phyloP scores from a whole-genome alignment of 352 stramenopile species.

The Phytophthora ramorum region DNA sequence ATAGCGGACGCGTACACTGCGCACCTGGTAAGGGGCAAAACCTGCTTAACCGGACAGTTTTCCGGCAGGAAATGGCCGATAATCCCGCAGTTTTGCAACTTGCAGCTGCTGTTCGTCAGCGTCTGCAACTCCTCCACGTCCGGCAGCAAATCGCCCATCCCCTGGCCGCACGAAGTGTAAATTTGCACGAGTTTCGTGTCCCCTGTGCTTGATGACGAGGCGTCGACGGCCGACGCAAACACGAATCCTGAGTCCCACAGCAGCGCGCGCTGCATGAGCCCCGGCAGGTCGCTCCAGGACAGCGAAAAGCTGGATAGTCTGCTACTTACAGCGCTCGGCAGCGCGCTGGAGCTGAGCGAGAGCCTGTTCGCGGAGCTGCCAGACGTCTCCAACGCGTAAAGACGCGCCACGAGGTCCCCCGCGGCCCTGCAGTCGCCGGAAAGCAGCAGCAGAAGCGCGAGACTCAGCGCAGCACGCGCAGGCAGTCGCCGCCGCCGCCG shows the following conservation, averaged over 20 bases:
- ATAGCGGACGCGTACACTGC: constrained; percentile 51
- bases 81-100: constrained; percentile 50
- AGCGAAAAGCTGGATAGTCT: constrained; percentile 42
- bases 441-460: constrained; percentile 21
- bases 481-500: constrained; percentile 10
- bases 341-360: constrained; percentile 36
- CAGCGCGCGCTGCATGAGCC: constrained; percentile 71
- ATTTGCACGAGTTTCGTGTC: constrained; percentile 55
- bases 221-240: constrained; percentile 32
- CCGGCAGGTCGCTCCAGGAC: constrained; percentile 51
- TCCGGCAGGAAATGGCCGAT: constrained; percentile 60
- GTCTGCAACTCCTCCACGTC: constrained; percentile 45
- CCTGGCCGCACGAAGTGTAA: constrained; percentile 59
- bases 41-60: constrained; percentile 38
- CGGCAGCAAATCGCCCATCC: constrained; percentile 69
- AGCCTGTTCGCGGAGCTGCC: constrained; percentile 37
- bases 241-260: constrained; percentile 79
- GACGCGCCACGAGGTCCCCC: constrained; percentile 60
- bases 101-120: constrained; percentile 40
- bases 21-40: constrained; percentile 51
- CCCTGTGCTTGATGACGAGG: constrained; percentile 11
- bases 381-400: constrained; percentile 50
- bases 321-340: constrained; percentile 40
- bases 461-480: constrained; percentile 5
- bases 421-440: constrained; percentile 17